phyloP scores from a whole-genome alignment of 306 rosid species.

The Vigna nakashimae region DNA sequence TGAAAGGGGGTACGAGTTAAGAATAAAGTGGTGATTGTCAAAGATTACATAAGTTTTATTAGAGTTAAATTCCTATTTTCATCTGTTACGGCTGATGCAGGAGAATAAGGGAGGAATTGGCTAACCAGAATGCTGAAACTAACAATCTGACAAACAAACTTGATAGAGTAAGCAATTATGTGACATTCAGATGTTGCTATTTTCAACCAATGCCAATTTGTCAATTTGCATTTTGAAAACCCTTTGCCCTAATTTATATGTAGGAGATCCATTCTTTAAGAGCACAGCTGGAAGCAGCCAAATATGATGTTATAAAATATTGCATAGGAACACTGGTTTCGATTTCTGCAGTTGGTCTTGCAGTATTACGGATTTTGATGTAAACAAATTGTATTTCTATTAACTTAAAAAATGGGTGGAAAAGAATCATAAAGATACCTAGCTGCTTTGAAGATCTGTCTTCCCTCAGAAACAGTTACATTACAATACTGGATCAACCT shows the following conservation, averaged over 20 bases:
- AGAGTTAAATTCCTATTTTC: not conserved
- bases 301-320: conserved; percentile 94
- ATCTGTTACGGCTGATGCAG: conserved; percentile 46
- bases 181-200: not conserved
- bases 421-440: conserved; percentile 12
- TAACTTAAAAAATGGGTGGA: conserved; percentile 24
- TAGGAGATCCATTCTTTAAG: conserved; percentile 91
- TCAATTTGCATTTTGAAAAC: not conserved
- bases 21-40: conserved; percentile 14
- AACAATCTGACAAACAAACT: conserved; percentile 88
- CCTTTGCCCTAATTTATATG: conserved; percentile 7
- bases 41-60: conserved; percentile 31
- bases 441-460: conserved; percentile 45
- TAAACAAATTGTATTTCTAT: conserved; percentile 45
- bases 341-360: conserved; percentile 95
- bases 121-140: conserved; percentile 90
- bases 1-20: conserved; percentile 78
- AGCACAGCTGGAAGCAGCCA: conserved; percentile 95
- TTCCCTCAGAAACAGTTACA: conserved; percentile 20
- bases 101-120: conserved; percentile 89
- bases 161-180: conserved; percentile 70
- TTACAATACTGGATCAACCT: conserved; percentile 18
- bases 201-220: not conserved
- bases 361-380: conserved; percentile 84
- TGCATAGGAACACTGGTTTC: conserved; percentile 98